Percentiles rank a stretch among this genome's conserved stretches.
phyloP scores from a whole-genome alignment of 2,329 filamentous ascomycete species.

The Diaporthe vaccinii region DNA sequence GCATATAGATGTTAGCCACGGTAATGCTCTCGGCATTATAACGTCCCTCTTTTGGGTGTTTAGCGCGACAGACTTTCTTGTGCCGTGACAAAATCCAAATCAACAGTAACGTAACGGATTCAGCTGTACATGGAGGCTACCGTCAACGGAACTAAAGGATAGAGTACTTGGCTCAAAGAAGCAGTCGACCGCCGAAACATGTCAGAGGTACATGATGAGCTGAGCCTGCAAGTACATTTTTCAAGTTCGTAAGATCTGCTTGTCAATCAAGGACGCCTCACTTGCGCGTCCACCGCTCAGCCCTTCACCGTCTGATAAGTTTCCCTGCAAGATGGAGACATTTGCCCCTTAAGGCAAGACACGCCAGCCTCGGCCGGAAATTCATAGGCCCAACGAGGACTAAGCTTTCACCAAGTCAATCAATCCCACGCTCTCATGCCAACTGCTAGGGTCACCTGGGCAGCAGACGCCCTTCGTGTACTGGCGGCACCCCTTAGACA shows the following conservation, averaged over 20 bases:
- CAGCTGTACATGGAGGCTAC: not conserved
- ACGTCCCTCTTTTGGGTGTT: too few species aligned
- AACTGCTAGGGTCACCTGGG: not conserved
- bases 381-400: not conserved
- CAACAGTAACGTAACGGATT: too few species aligned
- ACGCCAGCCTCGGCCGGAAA: not conserved
- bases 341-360: constrained; percentile 10
- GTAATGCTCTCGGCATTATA: too few species aligned
- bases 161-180: not conserved
- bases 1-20: too few species aligned
- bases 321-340: constrained; percentile 2
- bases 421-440: not conserved
- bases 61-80: too few species aligned
- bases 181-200: not conserved
- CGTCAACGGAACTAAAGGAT: not conserved
- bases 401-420: not conserved
- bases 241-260: not conserved
- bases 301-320: constrained; percentile 24
- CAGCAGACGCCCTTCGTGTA: not conserved
- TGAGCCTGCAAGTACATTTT: not conserved
- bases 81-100: not conserved
- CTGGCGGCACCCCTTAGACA: not conserved
- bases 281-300: not conserved
- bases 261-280: not conserved
- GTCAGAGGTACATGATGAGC: constrained; percentile 3